Percentiles rank a stretch among this genome's conserved stretches.
Conservation (phyloP, 192 early-diverging fungal species). For the Coemansia sp. region DNA sequence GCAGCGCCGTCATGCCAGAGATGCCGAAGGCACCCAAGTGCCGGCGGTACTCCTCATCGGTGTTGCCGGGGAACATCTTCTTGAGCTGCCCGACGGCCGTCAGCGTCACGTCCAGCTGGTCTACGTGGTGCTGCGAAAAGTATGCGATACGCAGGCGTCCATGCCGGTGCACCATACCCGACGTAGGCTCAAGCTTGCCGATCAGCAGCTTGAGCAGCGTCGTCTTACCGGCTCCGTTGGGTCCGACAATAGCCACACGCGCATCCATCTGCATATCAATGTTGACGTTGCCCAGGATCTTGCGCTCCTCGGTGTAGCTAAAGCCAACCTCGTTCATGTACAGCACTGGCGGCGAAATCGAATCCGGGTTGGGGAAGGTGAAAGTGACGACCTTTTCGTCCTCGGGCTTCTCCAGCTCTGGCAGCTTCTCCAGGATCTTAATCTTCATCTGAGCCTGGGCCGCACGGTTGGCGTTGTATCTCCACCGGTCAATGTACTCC, state of each 20-base stretch:
- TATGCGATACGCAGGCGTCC: slow-evolving; percentile 89
- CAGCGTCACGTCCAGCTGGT: slow-evolving; percentile 85
- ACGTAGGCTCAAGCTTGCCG: slow-evolving; percentile 72
- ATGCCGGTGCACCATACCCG: slow-evolving; percentile 84
- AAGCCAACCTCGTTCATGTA: slow-evolving; percentile 92
- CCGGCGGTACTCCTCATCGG: slow-evolving; percentile 94
- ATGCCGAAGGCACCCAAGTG: slow-evolving; percentile 94
- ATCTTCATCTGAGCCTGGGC: slow-evolving; percentile 97
- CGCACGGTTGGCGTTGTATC: slow-evolving; percentile 97
- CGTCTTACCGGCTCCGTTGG: slow-evolving; percentile 98
- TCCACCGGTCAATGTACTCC: slow-evolving; percentile 97
- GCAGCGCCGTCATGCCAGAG: slow-evolving; percentile 92
- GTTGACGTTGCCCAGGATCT: slow-evolving; percentile 80
- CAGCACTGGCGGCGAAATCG: slow-evolving; percentile 92
- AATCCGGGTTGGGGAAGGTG: slow-evolving; percentile 90
- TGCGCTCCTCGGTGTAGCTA: slow-evolving; percentile 74
- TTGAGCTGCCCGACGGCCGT: slow-evolving; percentile 87
- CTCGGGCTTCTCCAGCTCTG: slow-evolving; percentile 83
- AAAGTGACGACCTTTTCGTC: slow-evolving; percentile 77
- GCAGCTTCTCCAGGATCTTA: slow-evolving; percentile 97
- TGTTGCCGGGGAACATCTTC: slow-evolving; percentile 82
- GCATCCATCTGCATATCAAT: slow-evolving; percentile 97
- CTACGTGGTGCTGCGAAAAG: slow-evolving; percentile 98
- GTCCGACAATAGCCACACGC: slow-evolving; percentile 97
- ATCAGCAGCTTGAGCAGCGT: slow-evolving; percentile 93